Evolutionary conservation across 306 rosid genomes (phyloP).

Genomic region (Pyrus pyrifolia): DNA sequence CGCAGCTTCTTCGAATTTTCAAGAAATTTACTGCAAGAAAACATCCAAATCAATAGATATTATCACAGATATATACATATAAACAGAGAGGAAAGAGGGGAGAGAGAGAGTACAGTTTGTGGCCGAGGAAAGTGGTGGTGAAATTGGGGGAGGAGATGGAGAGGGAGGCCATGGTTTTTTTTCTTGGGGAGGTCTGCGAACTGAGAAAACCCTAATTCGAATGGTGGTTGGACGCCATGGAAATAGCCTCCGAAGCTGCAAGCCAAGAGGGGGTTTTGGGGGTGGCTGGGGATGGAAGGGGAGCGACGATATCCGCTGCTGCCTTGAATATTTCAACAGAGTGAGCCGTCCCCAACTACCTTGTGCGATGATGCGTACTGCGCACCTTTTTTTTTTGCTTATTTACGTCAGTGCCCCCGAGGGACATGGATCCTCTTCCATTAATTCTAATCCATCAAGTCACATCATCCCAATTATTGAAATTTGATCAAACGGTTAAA

Average conservation of each 20-base stretch:
- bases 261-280: neutral
- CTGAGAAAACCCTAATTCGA: conserved; percentile 28
- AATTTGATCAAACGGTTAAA: no score
- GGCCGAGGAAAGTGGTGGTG: conserved; percentile 44
- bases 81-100: neutral
- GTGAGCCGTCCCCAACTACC: neutral
- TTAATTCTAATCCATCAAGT: no score
- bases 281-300: neutral
- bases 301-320: neutral
- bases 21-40: conserved; percentile 30
- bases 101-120: conserved; percentile 33
- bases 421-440: no score
- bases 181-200: neutral
- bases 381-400: neutral
- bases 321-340: neutral
- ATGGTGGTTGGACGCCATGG: conserved; percentile 18
- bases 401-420: neutral
- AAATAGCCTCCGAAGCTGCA: neutral
- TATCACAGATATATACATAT: neutral
- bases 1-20: conserved; percentile 22
- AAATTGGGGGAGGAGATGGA: conserved; percentile 46
- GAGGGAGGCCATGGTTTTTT: conserved; percentile 41
- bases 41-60: neutral
- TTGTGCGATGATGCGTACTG: neutral
- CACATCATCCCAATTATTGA: no score